Evolutionary conservation across 768 basidiomycete genomes (phyloP).

Genomic region (Amanita pseudoporphyria): DNA sequence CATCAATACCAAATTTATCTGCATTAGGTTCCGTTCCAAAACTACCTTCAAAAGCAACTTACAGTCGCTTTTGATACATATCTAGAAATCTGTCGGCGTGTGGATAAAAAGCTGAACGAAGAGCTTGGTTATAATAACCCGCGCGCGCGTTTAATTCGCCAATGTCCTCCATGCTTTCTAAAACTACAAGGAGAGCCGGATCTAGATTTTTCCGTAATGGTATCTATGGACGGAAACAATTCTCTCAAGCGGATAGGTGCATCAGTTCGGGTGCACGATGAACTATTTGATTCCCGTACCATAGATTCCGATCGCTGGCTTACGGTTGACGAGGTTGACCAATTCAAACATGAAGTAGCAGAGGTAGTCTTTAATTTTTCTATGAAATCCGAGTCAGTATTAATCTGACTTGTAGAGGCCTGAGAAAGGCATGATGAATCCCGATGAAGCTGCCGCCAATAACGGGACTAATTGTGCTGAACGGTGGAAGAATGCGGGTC

Average conservation of each 20-base stretch:
- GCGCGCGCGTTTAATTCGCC: background rate
- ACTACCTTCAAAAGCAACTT: background rate
- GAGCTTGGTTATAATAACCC: conserved; percentile 1
- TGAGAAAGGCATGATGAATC: no score
- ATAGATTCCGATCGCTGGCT: conserved; percentile 9
- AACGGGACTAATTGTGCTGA: conserved; percentile 6
- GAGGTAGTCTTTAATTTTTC: background rate
- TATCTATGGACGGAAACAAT: conserved; percentile 18
- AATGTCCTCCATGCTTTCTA: conserved; percentile 12
- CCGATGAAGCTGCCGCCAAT: background rate
- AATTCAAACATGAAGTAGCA: conserved; percentile 10
- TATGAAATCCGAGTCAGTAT: no score
- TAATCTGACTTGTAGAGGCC: background rate
- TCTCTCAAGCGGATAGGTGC: conserved; percentile 13
- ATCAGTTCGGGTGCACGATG: conserved; percentile 2
- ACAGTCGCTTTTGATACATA: conserved; percentile 5
- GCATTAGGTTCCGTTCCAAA: background rate
- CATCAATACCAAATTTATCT: no score
- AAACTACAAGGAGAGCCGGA: conserved; percentile 6
- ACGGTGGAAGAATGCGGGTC: conserved; percentile 13
- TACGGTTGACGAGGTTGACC: conserved; percentile 8
- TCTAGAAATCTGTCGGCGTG: conserved; percentile 1
- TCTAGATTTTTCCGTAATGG: conserved; percentile 10
- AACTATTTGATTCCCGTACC: conserved; percentile 5
- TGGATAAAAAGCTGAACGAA: background rate